Evolutionary conservation across 2,329 filamentous ascomycete genomes (phyloP).

Genomic region (Penicillium decumbens): DNA sequence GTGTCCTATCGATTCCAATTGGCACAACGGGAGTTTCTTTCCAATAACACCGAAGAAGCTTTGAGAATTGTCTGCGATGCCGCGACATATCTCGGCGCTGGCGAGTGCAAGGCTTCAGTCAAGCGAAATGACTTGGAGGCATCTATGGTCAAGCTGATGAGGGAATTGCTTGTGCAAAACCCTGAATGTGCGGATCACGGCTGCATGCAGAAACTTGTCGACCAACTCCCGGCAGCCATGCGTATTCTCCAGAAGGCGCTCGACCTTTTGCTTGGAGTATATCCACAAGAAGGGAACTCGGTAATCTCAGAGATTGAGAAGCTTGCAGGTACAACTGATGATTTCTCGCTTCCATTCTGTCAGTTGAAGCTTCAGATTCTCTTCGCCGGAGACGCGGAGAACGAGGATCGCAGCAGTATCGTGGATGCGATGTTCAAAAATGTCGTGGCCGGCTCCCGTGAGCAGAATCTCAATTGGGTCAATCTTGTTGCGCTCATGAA

Average conservation of each 20-base stretch:
- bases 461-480: constrained; percentile 36
- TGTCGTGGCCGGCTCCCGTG: constrained; percentile 34
- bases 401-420: constrained; percentile 29
- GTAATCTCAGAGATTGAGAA: constrained; percentile 32
- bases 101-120: not conserved
- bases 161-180: constrained; percentile 33
- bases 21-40: constrained; percentile 38
- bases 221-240: constrained; percentile 26
- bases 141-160: constrained; percentile 29
- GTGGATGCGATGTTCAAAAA: constrained; percentile 41
- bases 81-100: constrained; percentile 19
- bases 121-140: constrained; percentile 17
- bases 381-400: constrained; percentile 30
- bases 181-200: constrained; percentile 27
- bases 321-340: constrained; percentile 35
- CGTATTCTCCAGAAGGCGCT: constrained; percentile 30
- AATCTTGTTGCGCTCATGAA: constrained; percentile 39
- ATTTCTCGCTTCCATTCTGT: constrained; percentile 43
- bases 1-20: constrained; percentile 41
- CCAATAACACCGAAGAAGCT: constrained; percentile 31
- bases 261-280: constrained; percentile 31
- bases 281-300: constrained; percentile 17
- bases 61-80: constrained; percentile 35
- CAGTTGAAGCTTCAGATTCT: constrained; percentile 42
- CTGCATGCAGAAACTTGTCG: constrained; percentile 28